phyloP scores from a whole-genome alignment of 2,329 filamentous ascomycete species.

The Tolypocladium tundrense region DNA sequence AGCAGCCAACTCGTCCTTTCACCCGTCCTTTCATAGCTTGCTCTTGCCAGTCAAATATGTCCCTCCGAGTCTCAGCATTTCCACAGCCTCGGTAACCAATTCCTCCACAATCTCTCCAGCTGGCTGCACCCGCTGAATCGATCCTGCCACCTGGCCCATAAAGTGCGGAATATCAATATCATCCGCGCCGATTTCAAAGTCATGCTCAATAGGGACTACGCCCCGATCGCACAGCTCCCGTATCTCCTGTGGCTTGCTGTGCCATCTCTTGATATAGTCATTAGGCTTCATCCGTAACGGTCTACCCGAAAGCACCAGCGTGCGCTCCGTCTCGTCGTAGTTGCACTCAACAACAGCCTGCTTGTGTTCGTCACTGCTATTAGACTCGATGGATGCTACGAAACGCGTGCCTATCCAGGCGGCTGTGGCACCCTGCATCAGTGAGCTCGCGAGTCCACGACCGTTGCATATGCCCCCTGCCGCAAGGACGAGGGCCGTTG shows the following conservation, averaged over 20 bases:
- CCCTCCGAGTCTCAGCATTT: constrained; percentile 52
- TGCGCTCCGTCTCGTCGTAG: constrained; percentile 72
- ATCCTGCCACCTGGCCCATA: constrained; percentile 88
- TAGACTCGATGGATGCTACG: constrained; percentile 72
- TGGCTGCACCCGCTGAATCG: constrained; percentile 67
- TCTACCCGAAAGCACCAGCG: constrained; percentile 71
- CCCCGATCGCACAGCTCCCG: constrained; percentile 65
- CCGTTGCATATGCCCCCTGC: constrained; percentile 84
- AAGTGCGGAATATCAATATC: constrained; percentile 80
- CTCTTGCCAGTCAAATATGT: constrained; percentile 42
- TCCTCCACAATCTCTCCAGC: constrained; percentile 78
- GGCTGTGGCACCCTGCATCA: constrained; percentile 81
- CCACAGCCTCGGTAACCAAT: constrained; percentile 71
- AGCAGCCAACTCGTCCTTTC: not conserved
- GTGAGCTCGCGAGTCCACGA: constrained; percentile 63
- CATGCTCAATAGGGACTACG: constrained; percentile 70
- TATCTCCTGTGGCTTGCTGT: constrained; percentile 63
- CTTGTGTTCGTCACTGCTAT: constrained; percentile 74
- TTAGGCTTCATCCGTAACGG: constrained; percentile 75
- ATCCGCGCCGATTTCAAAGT: constrained; percentile 64
- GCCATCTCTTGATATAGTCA: constrained; percentile 75
- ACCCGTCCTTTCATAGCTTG: constrained; percentile 22
- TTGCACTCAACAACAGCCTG: constrained; percentile 66
- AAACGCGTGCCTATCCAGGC: constrained; percentile 96
- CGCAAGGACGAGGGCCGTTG: constrained; percentile 70